Conservation (phyloP, 495 filamentous ascomycete genomes). For the Hypoxylon cercidicola region DNA sequence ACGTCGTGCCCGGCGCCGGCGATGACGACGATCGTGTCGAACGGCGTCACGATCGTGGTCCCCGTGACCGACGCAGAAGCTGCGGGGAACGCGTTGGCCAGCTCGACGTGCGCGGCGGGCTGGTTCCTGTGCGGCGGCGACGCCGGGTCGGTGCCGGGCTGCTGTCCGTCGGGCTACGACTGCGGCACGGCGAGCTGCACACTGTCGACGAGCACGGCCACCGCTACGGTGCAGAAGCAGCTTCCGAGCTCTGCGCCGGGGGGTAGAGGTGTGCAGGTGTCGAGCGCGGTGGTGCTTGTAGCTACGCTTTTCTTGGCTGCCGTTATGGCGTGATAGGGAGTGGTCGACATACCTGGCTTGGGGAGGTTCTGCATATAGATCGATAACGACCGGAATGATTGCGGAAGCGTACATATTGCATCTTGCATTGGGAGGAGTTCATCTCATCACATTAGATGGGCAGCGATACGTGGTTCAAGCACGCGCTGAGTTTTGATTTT, state of each 20-base stretch:
- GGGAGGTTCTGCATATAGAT: constrained; percentile 3
- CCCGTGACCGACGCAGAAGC: constrained; percentile 59
- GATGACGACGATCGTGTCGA: constrained; percentile 70
- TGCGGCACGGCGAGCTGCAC: constrained; percentile 79
- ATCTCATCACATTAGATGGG: not conserved
- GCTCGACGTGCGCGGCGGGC: constrained; percentile 71
- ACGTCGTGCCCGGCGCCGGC: constrained; percentile 63
- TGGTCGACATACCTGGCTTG: not conserved
- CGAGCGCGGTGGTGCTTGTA: not conserved
- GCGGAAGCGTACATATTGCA: not conserved
- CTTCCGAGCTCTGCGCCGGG: constrained; percentile 44
- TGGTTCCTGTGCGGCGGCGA: constrained; percentile 75
- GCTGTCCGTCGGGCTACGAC: constrained; percentile 78
- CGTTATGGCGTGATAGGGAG: not conserved
- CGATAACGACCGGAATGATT: not conserved
- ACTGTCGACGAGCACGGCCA: constrained; percentile 52
- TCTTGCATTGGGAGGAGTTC: constrained; percentile 5
- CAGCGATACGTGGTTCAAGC: not conserved
- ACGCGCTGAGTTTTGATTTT: not conserved
- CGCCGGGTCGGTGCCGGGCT: constrained; percentile 72
- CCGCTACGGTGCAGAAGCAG: constrained; percentile 70
- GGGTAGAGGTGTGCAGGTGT: not conserved
- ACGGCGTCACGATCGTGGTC: constrained; percentile 74
- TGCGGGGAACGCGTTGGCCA: constrained; percentile 38
- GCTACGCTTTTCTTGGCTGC: not conserved